A percentile compares a stretch with the other conserved stretches of the same genome.
These are phyloP conservation scores for Durotheca rogersii DNA, from an alignment of 495 filamentous ascomycete genomes.

Conservation along the genomic window DNA sequence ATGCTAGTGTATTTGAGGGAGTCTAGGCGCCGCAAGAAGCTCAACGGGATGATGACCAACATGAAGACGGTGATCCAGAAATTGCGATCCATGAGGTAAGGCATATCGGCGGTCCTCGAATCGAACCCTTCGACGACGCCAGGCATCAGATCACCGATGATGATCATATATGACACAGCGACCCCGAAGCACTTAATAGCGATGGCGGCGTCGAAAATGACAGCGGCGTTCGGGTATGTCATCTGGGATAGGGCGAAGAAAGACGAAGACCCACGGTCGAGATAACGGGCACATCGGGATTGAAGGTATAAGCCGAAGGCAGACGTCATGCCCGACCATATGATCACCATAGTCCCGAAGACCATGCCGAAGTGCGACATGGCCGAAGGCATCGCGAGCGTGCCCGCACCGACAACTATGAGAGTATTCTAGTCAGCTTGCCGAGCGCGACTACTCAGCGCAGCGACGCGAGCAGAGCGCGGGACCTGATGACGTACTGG, in stretches of 20 bases:
- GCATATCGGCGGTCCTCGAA: constrained; percentile 54
- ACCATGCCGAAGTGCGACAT: constrained; percentile 89
- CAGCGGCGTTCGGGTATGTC: constrained; percentile 93
- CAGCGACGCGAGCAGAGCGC: neutral
- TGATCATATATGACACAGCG: constrained; percentile 94
- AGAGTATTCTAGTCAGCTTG: constrained; percentile 1
- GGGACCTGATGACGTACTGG: constrained; percentile 57
- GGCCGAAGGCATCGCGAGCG: constrained; percentile 90
- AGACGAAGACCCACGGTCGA: constrained; percentile 72
- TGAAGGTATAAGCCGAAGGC: constrained; percentile 96
- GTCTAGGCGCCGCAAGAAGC: constrained; percentile 85
- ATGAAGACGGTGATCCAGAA: constrained; percentile 99
- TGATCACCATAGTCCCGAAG: constrained; percentile 76
- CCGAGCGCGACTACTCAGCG: neutral
- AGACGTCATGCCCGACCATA: constrained; percentile 86
- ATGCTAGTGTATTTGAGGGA: constrained; percentile 97
- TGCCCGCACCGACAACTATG: constrained; percentile 89
- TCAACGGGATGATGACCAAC: constrained; percentile 90
- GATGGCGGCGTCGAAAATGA: constrained; percentile 94
- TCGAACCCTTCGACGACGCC: constrained; percentile 77
- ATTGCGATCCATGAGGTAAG: constrained; percentile 80
- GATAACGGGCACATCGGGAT: constrained; percentile 83
- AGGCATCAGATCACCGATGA: constrained; percentile 98
- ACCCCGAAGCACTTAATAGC: constrained; percentile 99
- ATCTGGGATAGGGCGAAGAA: constrained; percentile 95